A percentile compares a stretch with the other conserved stretches of the same genome.
These are phyloP conservation scores for Glycine tomentella DNA, from an alignment of 306 rosid genomes.

Conservation along the genomic window DNA sequence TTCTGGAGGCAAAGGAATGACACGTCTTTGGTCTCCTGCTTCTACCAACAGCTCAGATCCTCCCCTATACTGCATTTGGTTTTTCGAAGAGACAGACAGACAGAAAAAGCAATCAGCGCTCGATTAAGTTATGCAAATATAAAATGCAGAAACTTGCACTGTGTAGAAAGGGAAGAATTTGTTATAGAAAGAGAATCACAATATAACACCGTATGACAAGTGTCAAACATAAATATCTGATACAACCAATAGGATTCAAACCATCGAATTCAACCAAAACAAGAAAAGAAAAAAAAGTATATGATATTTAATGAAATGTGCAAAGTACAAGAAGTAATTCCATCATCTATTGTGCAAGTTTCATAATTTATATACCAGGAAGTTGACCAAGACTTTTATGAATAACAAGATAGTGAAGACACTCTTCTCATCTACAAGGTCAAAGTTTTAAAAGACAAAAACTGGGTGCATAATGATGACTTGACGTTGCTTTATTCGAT, in stretches of 20 bases:
- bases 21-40: constrained; percentile 98
- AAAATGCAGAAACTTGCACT: constrained; percentile 17
- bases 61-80: constrained; percentile 79
- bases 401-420: constrained; percentile 13
- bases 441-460: neutral
- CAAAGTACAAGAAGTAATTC: constrained; percentile 10
- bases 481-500: constrained; percentile 5
- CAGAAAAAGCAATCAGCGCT: constrained; percentile 28
- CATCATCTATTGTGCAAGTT: constrained; percentile 13
- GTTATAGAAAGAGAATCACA: constrained; percentile 8
- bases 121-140: constrained; percentile 31
- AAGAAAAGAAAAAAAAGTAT: neutral
- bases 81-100: neutral
- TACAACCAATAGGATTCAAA: constrained; percentile 29
- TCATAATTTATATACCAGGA: constrained; percentile 14
- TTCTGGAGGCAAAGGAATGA: constrained; percentile 72
- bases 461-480: neutral
- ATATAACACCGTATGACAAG: constrained; percentile 6
- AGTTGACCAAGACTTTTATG: constrained; percentile 9
- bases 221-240: constrained; percentile 4
- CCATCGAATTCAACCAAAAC: neutral
- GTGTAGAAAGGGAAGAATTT: constrained; percentile 2
- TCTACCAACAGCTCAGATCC: constrained; percentile 95
- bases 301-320: constrained; percentile 7
- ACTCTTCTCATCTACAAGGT: constrained; percentile 19